These are phyloP conservation scores for Ceratocystis cubensis DNA, from an alignment of 2,329 filamentous ascomycete genomes.

Conservation along the genomic window DNA sequence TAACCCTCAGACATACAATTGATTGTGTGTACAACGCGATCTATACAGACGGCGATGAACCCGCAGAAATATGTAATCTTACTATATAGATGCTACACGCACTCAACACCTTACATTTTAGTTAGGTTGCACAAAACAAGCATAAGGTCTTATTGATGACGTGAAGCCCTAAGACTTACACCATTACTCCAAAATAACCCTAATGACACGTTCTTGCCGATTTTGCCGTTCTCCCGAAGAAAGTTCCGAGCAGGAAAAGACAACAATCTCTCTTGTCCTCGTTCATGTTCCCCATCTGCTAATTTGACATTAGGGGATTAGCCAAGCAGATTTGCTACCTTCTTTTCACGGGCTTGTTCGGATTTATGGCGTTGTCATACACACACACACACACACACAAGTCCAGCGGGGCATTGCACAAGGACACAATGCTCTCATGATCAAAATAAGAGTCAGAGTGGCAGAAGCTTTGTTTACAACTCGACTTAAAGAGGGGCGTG, in stretches of 20 bases:
- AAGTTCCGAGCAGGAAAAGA: background rate
- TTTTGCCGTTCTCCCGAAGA: background rate
- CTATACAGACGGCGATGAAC: too few relatives aligned
- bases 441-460: background rate
- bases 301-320: too few relatives aligned
- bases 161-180: background rate
- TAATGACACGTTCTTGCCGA: background rate
- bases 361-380: background rate
- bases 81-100: too few relatives aligned
- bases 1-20: too few relatives aligned
- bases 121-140: background rate
- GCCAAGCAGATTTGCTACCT: background rate
- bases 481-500: background rate
- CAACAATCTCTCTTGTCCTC: background rate
- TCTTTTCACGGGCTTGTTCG: background rate
- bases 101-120: background rate
- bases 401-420: background rate
- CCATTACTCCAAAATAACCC: background rate
- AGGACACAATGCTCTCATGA: background rate
- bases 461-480: slow-evolving; percentile 1
- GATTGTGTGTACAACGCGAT: too few relatives aligned
- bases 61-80: too few relatives aligned
- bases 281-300: background rate
- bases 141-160: background rate
- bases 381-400: background rate